Evolutionary conservation across 352 stramenopile genomes (phyloP).

Genomic region (Elongisporangium undulatum): DNA sequence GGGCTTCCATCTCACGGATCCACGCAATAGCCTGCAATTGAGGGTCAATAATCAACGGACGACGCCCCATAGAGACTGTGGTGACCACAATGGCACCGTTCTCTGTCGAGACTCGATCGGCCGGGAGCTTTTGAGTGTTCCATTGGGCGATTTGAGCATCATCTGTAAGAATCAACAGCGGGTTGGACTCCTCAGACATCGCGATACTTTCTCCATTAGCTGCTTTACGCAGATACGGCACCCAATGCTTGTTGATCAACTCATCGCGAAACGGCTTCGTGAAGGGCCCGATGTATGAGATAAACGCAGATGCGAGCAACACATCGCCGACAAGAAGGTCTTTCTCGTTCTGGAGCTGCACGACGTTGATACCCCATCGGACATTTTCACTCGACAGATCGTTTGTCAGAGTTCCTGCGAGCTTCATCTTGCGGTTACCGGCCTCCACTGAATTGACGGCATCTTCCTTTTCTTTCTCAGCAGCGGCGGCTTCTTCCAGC

Average conservation of each 20-base stretch:
- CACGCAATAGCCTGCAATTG: slow-evolving; percentile 93
- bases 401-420: slow-evolving; percentile 93
- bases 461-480: slow-evolving; percentile 92
- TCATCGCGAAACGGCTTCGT: slow-evolving; percentile 93
- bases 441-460: slow-evolving; percentile 90
- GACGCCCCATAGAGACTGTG: slow-evolving; percentile 85
- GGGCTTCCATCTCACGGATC: slow-evolving; percentile 91
- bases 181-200: slow-evolving; percentile 90
- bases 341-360: slow-evolving; percentile 90
- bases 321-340: slow-evolving; percentile 93
- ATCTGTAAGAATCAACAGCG: slow-evolving; percentile 88
- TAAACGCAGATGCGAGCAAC: slow-evolving; percentile 92
- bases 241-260: slow-evolving; percentile 92
- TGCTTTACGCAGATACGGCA: slow-evolving; percentile 87
- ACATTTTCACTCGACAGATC: slow-evolving; percentile 95
- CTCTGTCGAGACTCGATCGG: slow-evolving; percentile 92
- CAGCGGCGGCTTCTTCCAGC: slow-evolving; percentile 83
- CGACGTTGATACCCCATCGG: slow-evolving; percentile 92
- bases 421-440: slow-evolving; percentile 93
- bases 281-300: slow-evolving; percentile 95
- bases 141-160: slow-evolving; percentile 92
- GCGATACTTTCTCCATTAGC: slow-evolving; percentile 84
- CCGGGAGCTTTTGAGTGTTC: slow-evolving; percentile 92
- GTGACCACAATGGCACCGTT: slow-evolving; percentile 93
- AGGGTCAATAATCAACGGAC: slow-evolving; percentile 92